Conservation (phyloP, 805 yeast species). For the Zygosaccharomyces rouxii region DNA sequence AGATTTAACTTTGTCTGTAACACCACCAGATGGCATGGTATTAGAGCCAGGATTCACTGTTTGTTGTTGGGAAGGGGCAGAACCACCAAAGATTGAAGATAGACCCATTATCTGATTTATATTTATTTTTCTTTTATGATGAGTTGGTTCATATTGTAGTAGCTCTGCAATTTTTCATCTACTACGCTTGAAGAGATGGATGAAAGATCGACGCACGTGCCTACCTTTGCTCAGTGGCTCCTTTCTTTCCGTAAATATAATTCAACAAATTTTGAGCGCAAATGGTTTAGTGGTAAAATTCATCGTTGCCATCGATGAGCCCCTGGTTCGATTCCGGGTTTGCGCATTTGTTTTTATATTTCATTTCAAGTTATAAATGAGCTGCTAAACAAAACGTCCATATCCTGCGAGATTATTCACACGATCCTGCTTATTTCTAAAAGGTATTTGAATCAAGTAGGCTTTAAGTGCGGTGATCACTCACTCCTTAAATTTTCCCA, state of each 20-base stretch:
- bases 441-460: too few relatives aligned
- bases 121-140: not conserved
- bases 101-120: conserved; percentile 22
- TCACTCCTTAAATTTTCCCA: too few relatives aligned
- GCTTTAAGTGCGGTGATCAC: too few relatives aligned
- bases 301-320: conserved; percentile 34
- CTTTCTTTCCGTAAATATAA: too few relatives aligned
- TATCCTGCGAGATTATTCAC: too few relatives aligned
- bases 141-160: not conserved
- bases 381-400: too few relatives aligned
- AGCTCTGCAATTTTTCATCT: not conserved
- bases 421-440: too few relatives aligned
- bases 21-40: conserved; percentile 35
- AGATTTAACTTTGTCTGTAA: conserved; percentile 60
- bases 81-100: conserved; percentile 33
- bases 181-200: not conserved
- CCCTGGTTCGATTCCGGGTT: conserved; percentile 34
- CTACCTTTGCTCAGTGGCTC: too few relatives aligned
- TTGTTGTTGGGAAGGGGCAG: conserved; percentile 25
- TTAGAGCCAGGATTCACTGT: conserved; percentile 18
- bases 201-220: not conserved
- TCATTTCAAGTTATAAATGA: too few relatives aligned
- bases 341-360: conserved; percentile 16
- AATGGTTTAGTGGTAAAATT: conserved; percentile 33
- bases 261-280: not conserved